Evolutionary conservation across 352 stramenopile species (phyloP).

Genomic region (Aphanomyces stellatus): DNA sequence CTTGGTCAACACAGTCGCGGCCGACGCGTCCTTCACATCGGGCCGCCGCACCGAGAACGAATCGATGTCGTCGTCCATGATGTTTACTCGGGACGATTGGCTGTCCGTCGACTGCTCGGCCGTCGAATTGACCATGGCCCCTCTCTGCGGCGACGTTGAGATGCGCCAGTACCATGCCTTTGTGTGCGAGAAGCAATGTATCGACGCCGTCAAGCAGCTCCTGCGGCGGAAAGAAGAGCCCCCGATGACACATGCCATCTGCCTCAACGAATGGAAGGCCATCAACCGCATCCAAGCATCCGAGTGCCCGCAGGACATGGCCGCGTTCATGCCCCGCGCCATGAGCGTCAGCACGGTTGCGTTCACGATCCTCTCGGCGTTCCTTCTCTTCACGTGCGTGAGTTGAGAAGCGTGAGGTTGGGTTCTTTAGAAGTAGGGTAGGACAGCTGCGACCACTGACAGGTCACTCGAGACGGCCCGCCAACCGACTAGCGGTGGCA

Average conservation of each 20-base stretch:
- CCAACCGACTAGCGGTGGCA: too few species aligned
- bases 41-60: background rate
- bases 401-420: background rate
- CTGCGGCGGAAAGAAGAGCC: constrained; percentile 5
- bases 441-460: background rate
- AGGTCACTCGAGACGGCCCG: too few species aligned
- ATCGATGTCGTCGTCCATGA: background rate
- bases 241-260: background rate
- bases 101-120: background rate
- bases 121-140: constrained; percentile 8
- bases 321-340: background rate
- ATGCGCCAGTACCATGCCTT: background rate
- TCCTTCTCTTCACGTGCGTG: constrained; percentile 18
- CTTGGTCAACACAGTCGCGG: background rate
- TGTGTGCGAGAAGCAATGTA: constrained; percentile 18
- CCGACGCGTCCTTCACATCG: background rate
- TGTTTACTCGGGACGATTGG: background rate
- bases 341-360: constrained; percentile 19
- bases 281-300: background rate
- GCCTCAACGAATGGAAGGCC: constrained; percentile 15
- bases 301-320: background rate
- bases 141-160: constrained; percentile 9
- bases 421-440: background rate
- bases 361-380: constrained; percentile 5
- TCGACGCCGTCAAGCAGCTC: constrained; percentile 16